Base-by-base conservation (phyloP, 306 rosid species). In the Elaeagnus macrophylla region DNA sequence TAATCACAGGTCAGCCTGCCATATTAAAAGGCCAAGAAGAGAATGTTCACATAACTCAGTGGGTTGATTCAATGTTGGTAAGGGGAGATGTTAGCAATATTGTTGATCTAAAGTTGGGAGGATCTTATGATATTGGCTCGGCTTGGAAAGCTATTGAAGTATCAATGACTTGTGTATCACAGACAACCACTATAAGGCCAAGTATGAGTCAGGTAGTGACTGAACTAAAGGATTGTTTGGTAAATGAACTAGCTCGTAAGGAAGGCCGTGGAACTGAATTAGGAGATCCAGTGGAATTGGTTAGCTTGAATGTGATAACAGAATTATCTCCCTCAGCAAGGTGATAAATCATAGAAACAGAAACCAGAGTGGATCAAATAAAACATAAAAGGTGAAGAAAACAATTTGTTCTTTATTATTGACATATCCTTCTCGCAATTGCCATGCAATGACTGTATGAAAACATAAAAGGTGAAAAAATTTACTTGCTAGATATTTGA, bases 101-200 rank as follows among this genome's bases (percentile, higher is more conserved):
- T 32, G 9, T 48, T 35, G 64, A 59, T 37, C 43, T 9, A 9
- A 45, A 45, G 45, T 47, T 59, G 15, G 0, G 8, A 14, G 54
- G 37, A 47, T 19, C 5, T 37, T 48, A 14, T 18, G 54, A 47
- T 35, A 37, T 14, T 10, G 48, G 48, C 15, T 10, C 54, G 15
- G 54, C 16, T 6, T 59, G 64, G 55, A 59, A 47, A 59, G 37
- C 44, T 10, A 13, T 37, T 37, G 64, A 59, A 47, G 38, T 47
- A 47, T 32, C 64, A 47, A 37, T 48, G 54, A 14, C 55, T 15
- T 59, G 64, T 59, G 54, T 35, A 19, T 59, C 64, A 1, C 17
- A 1, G 48, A 36, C 9, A 14, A 46, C 64, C 15, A 59, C 16
- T 5, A 59, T 5, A 8, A 59, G 64, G 46, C 64, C 55, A 12